A percentile compares a stretch with the other conserved stretches of the same genome.
These are phyloP conservation scores for Backusella luteola DNA, from an alignment of 192 early-diverging fungal genomes.

Conservation along the genomic window DNA sequence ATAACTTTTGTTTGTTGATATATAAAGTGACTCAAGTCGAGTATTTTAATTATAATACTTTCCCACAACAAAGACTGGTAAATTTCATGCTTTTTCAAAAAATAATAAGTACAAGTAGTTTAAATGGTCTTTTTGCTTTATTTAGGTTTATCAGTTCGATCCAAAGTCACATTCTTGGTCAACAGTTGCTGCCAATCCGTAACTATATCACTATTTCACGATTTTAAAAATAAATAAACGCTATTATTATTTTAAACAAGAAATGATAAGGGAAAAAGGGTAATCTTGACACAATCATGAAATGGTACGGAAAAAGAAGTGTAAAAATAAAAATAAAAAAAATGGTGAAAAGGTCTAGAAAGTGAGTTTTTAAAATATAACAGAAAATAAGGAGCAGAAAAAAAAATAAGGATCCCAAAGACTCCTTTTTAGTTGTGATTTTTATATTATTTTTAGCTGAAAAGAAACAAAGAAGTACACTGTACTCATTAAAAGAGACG, in stretches of 20 bases:
- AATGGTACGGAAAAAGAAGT: neutral
- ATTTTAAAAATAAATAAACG: neutral
- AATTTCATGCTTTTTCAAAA: neutral
- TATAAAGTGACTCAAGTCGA: slow-evolving; percentile 66
- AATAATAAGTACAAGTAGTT: neutral
- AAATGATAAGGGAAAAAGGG: neutral
- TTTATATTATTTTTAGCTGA: slow-evolving; percentile 4
- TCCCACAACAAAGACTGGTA: slow-evolving; percentile 55
- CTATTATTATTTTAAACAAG: neutral
- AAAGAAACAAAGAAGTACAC: slow-evolving; percentile 2
- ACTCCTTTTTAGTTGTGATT: slow-evolving; percentile 5
- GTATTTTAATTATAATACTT: slow-evolving; percentile 48
- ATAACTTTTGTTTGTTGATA: slow-evolving; percentile 73
- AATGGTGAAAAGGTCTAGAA: neutral
- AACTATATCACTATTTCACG: neutral
- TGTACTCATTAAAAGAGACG: neutral
- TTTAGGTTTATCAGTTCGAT: neutral
- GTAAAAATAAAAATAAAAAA: neutral
- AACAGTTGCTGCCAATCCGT: neutral
- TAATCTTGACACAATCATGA: neutral
- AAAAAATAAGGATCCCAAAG: neutral
- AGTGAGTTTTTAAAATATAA: neutral
- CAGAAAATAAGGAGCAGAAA: neutral
- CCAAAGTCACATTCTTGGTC: slow-evolving; percentile 4
- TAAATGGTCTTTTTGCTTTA: neutral